phyloP scores from a whole-genome alignment of 129 eudicot species.

The Flaveria brownii region DNA sequence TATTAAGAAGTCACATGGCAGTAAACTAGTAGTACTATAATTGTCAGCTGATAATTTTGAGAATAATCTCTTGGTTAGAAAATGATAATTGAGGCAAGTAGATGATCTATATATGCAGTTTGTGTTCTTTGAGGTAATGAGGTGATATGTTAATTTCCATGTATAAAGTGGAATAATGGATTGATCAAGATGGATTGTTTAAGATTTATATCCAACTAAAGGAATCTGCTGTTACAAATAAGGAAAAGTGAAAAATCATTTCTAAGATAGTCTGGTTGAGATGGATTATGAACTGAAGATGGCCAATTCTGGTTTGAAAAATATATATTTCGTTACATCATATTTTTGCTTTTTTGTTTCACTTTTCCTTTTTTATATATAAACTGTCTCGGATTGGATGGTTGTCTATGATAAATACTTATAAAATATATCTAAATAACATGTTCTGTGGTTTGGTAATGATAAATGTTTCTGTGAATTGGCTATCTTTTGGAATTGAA shows the following conservation, averaged over 20 bases:
- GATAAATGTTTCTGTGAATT: neutral
- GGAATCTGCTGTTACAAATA: neutral
- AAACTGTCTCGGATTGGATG: constrained; percentile 3
- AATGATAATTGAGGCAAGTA: neutral
- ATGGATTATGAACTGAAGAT: constrained; percentile 2
- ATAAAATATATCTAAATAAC: constrained; percentile 4
- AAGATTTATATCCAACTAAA: neutral
- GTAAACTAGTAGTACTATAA: constrained; percentile 18
- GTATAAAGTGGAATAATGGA: constrained; percentile 7
- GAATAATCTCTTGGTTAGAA: constrained; percentile 13
- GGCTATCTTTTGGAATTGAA: constrained; percentile 28
- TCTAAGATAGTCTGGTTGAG: neutral
- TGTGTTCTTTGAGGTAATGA: constrained; percentile 16
- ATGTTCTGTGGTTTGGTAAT: constrained; percentile 13
- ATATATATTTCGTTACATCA: neutral
- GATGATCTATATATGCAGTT: neutral
- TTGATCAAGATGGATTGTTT: constrained; percentile 9
- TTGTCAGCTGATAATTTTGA: neutral
- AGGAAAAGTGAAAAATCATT: neutral
- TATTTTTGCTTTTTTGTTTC: neutral
- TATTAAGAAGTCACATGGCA: neutral
- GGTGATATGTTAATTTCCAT: constrained; percentile 13
- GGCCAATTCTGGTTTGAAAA: neutral
- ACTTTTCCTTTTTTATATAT: neutral
- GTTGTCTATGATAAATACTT: neutral